A percentile compares a stretch with the other conserved stretches of the same genome.
Evolutionary conservation across 2,329 filamentous ascomycete species (phyloP).

Genomic region (Gyromitra esculenta): DNA sequence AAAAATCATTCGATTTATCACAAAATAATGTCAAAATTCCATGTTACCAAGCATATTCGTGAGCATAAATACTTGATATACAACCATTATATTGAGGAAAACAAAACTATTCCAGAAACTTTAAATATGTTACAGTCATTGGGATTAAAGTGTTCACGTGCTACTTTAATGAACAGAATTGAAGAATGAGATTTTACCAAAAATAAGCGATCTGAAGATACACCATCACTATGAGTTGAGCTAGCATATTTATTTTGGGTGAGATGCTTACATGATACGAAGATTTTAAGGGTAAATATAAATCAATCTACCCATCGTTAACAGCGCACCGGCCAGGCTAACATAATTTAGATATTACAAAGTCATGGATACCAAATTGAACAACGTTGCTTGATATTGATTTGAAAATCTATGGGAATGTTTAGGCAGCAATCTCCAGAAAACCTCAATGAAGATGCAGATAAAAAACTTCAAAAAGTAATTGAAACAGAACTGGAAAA

Average conservation of each 20-base stretch:
- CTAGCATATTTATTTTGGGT: conserved; percentile 60
- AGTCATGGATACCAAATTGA: conserved; percentile 15
- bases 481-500: too few relatives aligned
- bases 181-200: conserved; percentile 5
- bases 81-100: too few relatives aligned
- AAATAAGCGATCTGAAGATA: conserved; percentile 65
- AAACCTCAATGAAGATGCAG: too few relatives aligned
- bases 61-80: too few relatives aligned
- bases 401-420: conserved; percentile 22
- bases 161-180: background rate
- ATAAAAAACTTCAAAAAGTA: too few relatives aligned
- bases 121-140: background rate
- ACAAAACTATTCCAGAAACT: background rate
- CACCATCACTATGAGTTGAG: conserved; percentile 63
- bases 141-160: background rate
- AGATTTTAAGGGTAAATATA: conserved; percentile 78
- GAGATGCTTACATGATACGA: conserved; percentile 80
- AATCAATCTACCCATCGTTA: background rate
- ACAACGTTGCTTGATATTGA: background rate
- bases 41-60: too few relatives aligned
- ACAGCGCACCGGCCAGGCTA: background rate
- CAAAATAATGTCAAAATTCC: too few relatives aligned
- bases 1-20: too few relatives aligned
- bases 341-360: conserved; percentile 6
- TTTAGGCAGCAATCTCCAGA: background rate